phyloP scores from a whole-genome alignment of 768 basidiomycete genomes.

The Boletus patriciae region DNA sequence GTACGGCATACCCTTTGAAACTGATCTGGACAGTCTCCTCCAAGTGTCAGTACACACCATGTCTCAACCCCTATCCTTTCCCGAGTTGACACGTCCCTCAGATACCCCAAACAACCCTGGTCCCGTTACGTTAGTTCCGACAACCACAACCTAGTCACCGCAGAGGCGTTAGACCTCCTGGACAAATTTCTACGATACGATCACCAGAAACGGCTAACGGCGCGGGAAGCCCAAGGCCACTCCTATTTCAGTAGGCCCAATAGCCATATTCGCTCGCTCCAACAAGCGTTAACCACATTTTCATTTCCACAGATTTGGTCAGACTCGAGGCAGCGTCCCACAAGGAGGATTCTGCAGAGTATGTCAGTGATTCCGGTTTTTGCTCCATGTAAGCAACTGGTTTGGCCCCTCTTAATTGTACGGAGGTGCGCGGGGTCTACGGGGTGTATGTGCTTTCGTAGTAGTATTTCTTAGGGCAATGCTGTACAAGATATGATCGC shows the following conservation, averaged over 20 bases:
- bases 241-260: conserved; percentile 60
- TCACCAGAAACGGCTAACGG: conserved; percentile 66
- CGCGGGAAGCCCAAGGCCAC: conserved; percentile 64
- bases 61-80: background rate
- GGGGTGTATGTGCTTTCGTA: conserved; percentile 5
- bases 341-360: conserved; percentile 42
- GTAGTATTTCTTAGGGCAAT: conserved; percentile 11
- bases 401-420: background rate
- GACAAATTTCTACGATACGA: conserved; percentile 69
- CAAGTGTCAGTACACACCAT: conserved; percentile 38
- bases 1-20: conserved; percentile 67
- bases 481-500: conserved; percentile 9
- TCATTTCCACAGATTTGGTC: conserved; percentile 42
- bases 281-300: conserved; percentile 20
- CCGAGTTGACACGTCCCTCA: conserved; percentile 17
- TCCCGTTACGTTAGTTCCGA: conserved; percentile 56
- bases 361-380: conserved; percentile 51
- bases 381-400: conserved; percentile 36
- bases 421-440: background rate
- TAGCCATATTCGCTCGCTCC: conserved; percentile 23
- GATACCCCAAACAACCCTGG: conserved; percentile 69
- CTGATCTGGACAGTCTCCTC: conserved; percentile 57
- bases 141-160: conserved; percentile 56
- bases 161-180: conserved; percentile 64
- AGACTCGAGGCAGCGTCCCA: conserved; percentile 46